These are phyloP conservation scores for Penicillium soppii DNA, from an alignment of 495 filamentous ascomycete genomes.

Conservation along the genomic window DNA sequence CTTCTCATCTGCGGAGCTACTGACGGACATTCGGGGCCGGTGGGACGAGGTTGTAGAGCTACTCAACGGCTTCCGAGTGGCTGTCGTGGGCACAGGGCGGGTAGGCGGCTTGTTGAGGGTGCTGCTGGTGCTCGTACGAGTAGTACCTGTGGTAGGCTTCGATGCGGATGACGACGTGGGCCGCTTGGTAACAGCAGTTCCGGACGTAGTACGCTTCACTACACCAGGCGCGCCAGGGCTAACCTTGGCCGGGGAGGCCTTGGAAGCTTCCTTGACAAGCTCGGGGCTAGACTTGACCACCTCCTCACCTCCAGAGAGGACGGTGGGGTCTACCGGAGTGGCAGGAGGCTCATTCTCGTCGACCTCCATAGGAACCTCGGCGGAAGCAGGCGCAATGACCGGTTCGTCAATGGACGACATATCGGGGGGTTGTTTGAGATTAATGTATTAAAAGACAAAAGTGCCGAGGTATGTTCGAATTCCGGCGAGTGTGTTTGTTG, in stretches of 20 bases:
- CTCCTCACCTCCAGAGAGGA: constrained; percentile 42
- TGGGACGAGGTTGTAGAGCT: constrained; percentile 43
- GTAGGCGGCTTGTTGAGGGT: constrained; percentile 47
- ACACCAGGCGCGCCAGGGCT: constrained; percentile 18
- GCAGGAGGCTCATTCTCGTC: constrained; percentile 36
- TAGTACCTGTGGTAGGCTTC: constrained; percentile 27
- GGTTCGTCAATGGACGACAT: constrained; percentile 46
- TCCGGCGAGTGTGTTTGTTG: neutral
- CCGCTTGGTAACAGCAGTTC: constrained; percentile 35
- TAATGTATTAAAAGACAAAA: constrained; percentile 6
- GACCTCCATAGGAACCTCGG: constrained; percentile 20
- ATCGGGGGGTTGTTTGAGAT: constrained; percentile 6
- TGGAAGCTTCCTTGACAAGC: constrained; percentile 38
- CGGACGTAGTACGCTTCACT: constrained; percentile 33
- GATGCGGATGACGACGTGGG: constrained; percentile 35
- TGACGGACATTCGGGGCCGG: constrained; percentile 44
- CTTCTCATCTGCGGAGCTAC: constrained; percentile 52
- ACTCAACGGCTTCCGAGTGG: constrained; percentile 39
- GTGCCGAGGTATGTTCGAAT: neutral
- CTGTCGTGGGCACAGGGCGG: constrained; percentile 39
- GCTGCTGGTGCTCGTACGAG: constrained; percentile 30
- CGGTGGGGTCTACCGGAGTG: constrained; percentile 39
- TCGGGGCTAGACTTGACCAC: constrained; percentile 39
- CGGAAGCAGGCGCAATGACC: constrained; percentile 16
- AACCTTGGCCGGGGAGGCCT: constrained; percentile 32